phyloP scores from a whole-genome alignment of 495 filamentous ascomycete species.

The Penicillium daleae region DNA sequence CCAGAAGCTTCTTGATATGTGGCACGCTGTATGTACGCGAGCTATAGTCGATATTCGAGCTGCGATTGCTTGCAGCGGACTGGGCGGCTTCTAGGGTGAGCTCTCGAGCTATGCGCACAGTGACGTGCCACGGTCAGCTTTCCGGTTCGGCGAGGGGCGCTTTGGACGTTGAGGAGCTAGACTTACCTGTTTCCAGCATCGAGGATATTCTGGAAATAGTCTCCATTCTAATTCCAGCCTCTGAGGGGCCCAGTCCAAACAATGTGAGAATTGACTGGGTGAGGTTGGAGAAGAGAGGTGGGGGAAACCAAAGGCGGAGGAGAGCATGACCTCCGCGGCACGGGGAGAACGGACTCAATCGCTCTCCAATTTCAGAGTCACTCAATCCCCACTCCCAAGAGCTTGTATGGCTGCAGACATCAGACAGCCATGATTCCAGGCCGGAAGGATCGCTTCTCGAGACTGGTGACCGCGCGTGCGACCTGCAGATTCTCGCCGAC shows the following conservation, averaged over 20 bases:
- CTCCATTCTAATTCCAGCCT: constrained; percentile 65
- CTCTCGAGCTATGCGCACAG: constrained; percentile 72
- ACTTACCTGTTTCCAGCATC: constrained; percentile 86
- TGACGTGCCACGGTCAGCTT: constrained; percentile 29
- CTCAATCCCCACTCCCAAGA: neutral
- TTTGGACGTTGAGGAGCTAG: neutral
- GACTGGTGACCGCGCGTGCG: neutral
- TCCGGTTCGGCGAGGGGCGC: constrained; percentile 9
- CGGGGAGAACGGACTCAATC: constrained; percentile 8
- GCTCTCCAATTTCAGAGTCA: neutral
- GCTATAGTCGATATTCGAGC: constrained; percentile 43
- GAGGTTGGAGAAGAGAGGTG: constrained; percentile 24
- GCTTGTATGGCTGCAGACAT: neutral
- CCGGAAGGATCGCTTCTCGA: neutral
- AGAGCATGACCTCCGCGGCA: constrained; percentile 33
- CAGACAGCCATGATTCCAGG: neutral
- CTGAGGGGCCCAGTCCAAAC: constrained; percentile 27
- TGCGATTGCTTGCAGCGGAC: constrained; percentile 61
- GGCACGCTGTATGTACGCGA: constrained; percentile 51
- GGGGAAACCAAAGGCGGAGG: constrained; percentile 30
- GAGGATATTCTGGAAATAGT: constrained; percentile 94
- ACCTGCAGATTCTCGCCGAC: neutral
- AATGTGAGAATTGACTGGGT: constrained; percentile 21
- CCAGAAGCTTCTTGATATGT: constrained; percentile 91
- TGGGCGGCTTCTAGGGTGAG: constrained; percentile 95